A percentile compares a stretch with the other conserved stretches of the same genome.
phyloP scores from a whole-genome alignment of 139 green algal species.

The Chlamydomonas sp. region DNA sequence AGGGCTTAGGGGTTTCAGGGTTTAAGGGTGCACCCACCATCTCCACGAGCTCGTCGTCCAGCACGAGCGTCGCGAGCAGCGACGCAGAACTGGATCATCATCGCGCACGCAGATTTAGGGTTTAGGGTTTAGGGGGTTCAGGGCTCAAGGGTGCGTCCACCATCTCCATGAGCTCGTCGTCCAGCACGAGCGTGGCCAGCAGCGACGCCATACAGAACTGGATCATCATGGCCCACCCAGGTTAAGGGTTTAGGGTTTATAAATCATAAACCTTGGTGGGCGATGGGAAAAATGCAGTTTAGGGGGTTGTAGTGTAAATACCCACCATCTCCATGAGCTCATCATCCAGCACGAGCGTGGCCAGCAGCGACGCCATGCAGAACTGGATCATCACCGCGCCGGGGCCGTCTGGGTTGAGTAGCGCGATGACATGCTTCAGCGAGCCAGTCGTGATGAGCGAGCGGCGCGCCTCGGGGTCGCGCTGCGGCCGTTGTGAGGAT shows the following conservation, averaged over 20 bases:
- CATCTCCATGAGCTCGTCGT: constrained; percentile 54
- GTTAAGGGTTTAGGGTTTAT: too few species aligned
- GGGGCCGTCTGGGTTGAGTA: constrained; percentile 28
- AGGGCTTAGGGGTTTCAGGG: too few species aligned
- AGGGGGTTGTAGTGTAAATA: constrained; percentile 33
- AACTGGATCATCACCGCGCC: constrained; percentile 47
- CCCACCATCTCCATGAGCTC: constrained; percentile 41
- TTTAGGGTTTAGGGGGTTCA: too few species aligned
- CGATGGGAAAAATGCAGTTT: too few species aligned
- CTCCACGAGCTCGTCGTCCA: constrained; percentile 62
- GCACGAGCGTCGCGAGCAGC: constrained; percentile 60
- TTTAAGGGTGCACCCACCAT: too few species aligned
- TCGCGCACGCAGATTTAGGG: too few species aligned
- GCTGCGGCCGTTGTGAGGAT: too few species aligned
- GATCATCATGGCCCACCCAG: too few species aligned
- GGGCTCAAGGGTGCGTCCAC: too few species aligned
- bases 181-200: constrained; percentile 68
- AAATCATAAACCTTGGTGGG: too few species aligned
- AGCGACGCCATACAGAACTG: constrained; percentile 60
- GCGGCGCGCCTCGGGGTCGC: constrained; percentile 34
- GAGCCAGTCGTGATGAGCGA: constrained; percentile 29
- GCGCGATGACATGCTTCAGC: constrained; percentile 28
- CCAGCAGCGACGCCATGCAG: constrained; percentile 59
- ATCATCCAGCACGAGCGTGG: constrained; percentile 70
- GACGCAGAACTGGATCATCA: constrained; percentile 59